Evolutionary conservation across 2,329 filamentous ascomycete species (phyloP), one percentile per base, ranked within the genome.

Genomic region (Hansfordia pulvinata): DNA sequence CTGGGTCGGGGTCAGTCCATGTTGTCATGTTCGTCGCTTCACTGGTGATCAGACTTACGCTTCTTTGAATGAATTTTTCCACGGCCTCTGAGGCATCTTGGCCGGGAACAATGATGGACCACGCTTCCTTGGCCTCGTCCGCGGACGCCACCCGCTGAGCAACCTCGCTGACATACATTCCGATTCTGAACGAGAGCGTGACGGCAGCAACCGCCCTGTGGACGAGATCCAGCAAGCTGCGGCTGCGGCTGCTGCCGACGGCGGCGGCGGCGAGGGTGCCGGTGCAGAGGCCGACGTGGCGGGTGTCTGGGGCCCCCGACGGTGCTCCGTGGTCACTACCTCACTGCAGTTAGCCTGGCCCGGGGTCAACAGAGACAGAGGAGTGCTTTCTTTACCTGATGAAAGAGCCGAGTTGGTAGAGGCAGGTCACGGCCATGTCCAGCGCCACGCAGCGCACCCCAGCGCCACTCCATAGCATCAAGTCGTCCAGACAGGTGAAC

Each of bases 201-300:
- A 51, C 39, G 5, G 42, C 36, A 23, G 49, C 35, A 11, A 52
- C 36, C 16, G 44, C 49, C 11, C 39, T 19, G 5, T 43, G 39
- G 14, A 50, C 34, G 7, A 52, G 38, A n/a, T 46, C 39, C 7
- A 38, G 28, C 4, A 39, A 30, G 20, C 28, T 42, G n/a, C 34
- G 32, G 27, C 41, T 43, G 27, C 38, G 43, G 23, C 42, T 37
- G n/a, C n/a, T n/a, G n/a, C n/a, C n/a, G 21, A 49, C 37, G 6
- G 46, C 44, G 3, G 44, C 42, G 9, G 48, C 43, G 9, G 49
- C 39, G 16, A 51, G 33, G 5, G 42, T 30, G 10, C 49, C 48
- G 2, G 44, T 50, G 27, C 48, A 50, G 10, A 50, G 25, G 19
- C 46, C 46, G 12, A 40, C 17, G 10, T 37, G 20, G n/a, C 28